phyloP scores from a whole-genome alignment of 352 stramenopile genomes.

The Globisporangium parvum region DNA sequence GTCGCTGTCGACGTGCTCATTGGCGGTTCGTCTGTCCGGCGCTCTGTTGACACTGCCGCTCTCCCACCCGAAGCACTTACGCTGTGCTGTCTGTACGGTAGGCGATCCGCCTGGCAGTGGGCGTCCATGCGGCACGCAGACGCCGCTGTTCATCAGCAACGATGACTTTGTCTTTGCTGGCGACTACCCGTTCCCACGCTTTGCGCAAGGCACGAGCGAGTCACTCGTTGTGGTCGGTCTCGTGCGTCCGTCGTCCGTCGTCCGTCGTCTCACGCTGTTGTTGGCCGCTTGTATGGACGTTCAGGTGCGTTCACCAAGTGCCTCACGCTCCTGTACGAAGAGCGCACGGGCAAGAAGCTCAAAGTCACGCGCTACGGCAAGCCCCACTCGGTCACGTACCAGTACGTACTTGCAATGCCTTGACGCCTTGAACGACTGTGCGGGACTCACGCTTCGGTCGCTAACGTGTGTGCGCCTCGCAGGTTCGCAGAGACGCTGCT shows the following conservation, averaged over 20 bases:
- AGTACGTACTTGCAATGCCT: slow-evolving; percentile 27
- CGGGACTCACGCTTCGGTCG: neutral
- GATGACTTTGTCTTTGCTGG: slow-evolving; percentile 87
- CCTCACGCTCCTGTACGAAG: slow-evolving; percentile 68
- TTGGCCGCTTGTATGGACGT: neutral
- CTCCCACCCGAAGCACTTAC: neutral
- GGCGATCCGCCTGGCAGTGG: slow-evolving; percentile 66
- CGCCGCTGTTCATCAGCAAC: slow-evolving; percentile 80
- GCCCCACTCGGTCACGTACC: slow-evolving; percentile 77
- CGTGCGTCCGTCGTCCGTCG: slow-evolving; percentile 11
- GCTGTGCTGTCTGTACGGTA: slow-evolving; percentile 1
- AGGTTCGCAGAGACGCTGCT: slow-evolving; percentile 70
- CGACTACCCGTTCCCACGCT: slow-evolving; percentile 73
- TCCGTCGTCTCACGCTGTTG: neutral
- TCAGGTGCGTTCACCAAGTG: slow-evolving; percentile 70
- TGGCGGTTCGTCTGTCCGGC: slow-evolving; percentile 23
- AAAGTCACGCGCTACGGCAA: slow-evolving; percentile 83
- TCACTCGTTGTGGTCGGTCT: too few relatives aligned
- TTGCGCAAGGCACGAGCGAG: slow-evolving; percentile 54
- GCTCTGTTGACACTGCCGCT: neutral
- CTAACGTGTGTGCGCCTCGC: too few relatives aligned
- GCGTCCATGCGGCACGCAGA: slow-evolving; percentile 40
- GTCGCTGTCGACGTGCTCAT: slow-evolving; percentile 87
- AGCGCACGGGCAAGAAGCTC: slow-evolving; percentile 50
- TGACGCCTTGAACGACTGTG: neutral